Evolutionary conservation across 2,329 filamentous ascomycete genomes (phyloP), one percentile per base, ranked within the genome.

Genomic region (Pseudofabraea citricarpa): DNA sequence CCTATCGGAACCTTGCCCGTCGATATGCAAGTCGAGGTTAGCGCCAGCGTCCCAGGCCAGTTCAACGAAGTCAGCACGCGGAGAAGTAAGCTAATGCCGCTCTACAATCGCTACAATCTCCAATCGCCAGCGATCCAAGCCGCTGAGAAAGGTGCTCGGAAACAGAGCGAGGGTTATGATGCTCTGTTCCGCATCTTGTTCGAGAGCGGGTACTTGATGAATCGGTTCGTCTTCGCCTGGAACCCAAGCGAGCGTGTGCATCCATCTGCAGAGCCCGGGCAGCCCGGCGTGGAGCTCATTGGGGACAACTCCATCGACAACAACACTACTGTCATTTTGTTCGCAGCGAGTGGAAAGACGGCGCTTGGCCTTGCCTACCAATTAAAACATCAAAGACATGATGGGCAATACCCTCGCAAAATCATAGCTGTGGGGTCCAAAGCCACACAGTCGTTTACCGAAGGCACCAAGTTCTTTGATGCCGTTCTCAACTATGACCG

Each of bases 1-100:
- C 52, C 50, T 18, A 57, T 58, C 35, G 54, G 51, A 18, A 55
- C 53, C 3, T 37, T 59, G 5, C 53, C 53, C 15, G 51, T 56
- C 7, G 53, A 57, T 36, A 44, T 57, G 40, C 22, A 46, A 26
- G 35, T 56, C 15, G 26, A 51, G 33, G 15, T 51, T 12, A 44
- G 40, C 21, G 23, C 32, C 9, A 36, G 44, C 3, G 41, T 53
- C 18, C 35, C 46, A 7, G 42, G 47, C 6, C 45, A 54, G 22
- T 50, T 53, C 26, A 21, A 45, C 13, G 53, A 53, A 23, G 41
- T 44, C 29, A 55, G 55, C 31, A 40, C 49, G 24, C 46, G 48
- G 9, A 44, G 55, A 43, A 38, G 46, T 15, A 50, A 51, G 10
- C 24, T 53, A n/a, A 38, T 56, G 12, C 46, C 56, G 5, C 45